Evolutionary conservation across 2,329 filamentous ascomycete genomes (phyloP), one percentile per base, ranked within the genome.

Genomic region (Ophiocordyceps sinensis): DNA sequence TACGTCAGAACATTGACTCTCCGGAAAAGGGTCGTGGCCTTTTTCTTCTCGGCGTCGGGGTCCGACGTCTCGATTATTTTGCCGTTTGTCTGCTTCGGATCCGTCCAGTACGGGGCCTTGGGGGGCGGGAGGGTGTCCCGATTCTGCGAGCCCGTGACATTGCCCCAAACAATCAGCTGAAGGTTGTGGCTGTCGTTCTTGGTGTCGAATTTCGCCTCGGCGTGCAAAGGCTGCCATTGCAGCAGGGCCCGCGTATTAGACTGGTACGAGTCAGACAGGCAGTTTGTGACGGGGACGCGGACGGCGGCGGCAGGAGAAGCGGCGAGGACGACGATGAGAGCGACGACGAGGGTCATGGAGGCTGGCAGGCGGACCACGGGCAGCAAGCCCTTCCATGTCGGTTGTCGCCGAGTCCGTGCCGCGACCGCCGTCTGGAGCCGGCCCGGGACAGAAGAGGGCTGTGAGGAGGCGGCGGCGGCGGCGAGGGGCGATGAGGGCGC

Each of bases 161-260:
- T 95, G 40, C 88, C 89, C 66, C 86, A 96, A 37, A 94, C 73
- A 2, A 79, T 91, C 42, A 95, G 66, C 47, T 75, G 77, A 38
- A 98, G 68, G 34, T 71, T 75, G 54, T 88, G 77, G 39, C 65
- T 70, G 5, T 73, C 58, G 47, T 73, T 64, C 13, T 65, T 59
- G 26, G 73, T 69, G 51, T 85, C 73, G 65, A 94, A 94, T 17
- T 65, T 63, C 43, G 85, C 89, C 52, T 84, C 78, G 43, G 91
- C 75, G 50, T 74, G 78, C 30, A 80, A 60, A 3, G 91, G 88
- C 12, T 77, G 68, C 66, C 89, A 94, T 65, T 95, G 87, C 28
- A 96, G 71, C 46, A 72, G 72, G 30, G 65, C 60, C 13, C 81
- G 74, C 9, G 68, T 53, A 43, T 56, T 62, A 37, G 71, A 70